Conservation (phyloP, 306 rosid genomes). For the Cajanus cajan region DNA sequence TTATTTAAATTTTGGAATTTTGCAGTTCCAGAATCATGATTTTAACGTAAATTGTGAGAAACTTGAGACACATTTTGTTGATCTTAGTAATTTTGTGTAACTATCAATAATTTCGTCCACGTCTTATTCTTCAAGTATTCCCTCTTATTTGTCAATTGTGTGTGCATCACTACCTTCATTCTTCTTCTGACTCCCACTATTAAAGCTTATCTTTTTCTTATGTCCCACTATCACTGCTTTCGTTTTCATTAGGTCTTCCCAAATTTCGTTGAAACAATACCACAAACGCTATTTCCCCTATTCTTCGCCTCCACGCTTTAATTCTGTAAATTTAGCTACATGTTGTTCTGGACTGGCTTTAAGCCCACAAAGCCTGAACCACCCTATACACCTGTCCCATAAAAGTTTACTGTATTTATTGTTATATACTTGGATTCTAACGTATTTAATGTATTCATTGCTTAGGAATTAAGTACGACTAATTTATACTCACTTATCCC, state of each 20-base stretch:
- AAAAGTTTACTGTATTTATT: not conserved
- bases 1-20: no score
- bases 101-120: not conserved
- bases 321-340: not conserved
- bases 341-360: not conserved
- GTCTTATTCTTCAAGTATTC: slow-evolving; percentile 15
- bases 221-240: not conserved
- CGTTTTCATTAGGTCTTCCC: not conserved
- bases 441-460: no score
- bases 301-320: not conserved
- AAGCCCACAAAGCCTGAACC: not conserved
- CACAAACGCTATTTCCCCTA: not conserved
- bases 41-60: not conserved
- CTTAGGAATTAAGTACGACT: no score
- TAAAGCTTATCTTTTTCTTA: slow-evolving; percentile 6
- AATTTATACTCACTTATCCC: no score
- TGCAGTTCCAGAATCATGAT: not conserved
- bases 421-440: no score
- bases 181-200: not conserved
- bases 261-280: not conserved
- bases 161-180: slow-evolving; percentile 4
- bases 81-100: not conserved
- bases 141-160: not conserved
- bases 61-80: not conserved
- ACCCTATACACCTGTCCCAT: not conserved